Percentiles rank a stretch among this genome's conserved stretches.
Conservation (phyloP, 352 stramenopile genomes). For the Phytopythium delawarense region DNA sequence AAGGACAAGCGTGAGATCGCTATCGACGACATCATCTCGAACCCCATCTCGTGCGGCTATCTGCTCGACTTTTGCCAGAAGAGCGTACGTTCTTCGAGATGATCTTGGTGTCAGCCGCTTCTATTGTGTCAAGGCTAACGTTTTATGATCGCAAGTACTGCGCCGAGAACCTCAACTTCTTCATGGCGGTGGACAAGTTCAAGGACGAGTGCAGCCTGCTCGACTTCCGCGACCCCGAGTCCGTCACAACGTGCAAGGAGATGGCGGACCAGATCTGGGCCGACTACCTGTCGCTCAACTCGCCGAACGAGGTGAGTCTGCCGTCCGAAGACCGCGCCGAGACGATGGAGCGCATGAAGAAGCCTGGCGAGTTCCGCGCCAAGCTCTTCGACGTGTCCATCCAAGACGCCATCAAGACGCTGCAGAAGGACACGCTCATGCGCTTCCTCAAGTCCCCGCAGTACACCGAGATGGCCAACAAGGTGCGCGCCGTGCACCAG, state of each 20-base stretch:
- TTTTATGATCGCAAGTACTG: constrained; percentile 42
- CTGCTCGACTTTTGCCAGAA: constrained; percentile 86
- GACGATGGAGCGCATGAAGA: constrained; percentile 84
- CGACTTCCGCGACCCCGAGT: constrained; percentile 77
- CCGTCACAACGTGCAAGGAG: constrained; percentile 74
- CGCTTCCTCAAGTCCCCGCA: constrained; percentile 75
- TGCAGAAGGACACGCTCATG: constrained; percentile 78
- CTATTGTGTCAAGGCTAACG: background rate
- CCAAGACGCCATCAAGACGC: constrained; percentile 81
- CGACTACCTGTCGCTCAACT: constrained; percentile 81
- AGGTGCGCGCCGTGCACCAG: constrained; percentile 44
- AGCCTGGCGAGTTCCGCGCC: constrained; percentile 59
- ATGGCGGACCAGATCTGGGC: constrained; percentile 84
- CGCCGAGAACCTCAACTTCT: constrained; percentile 84
- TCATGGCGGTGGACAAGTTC: constrained; percentile 86
- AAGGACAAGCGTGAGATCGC: constrained; percentile 78
- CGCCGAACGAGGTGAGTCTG: constrained; percentile 78
- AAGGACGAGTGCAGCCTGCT: constrained; percentile 77
- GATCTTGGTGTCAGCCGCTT: background rate
- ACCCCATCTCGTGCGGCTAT: constrained; percentile 81
- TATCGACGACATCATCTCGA: constrained; percentile 84
- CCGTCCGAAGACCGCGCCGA: constrained; percentile 71
- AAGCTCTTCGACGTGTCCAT: constrained; percentile 83
- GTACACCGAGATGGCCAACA: constrained; percentile 73
- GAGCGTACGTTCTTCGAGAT: constrained; percentile 37